These are phyloP conservation scores for Dissoconium aciculare DNA, from an alignment of 2,329 filamentous ascomycete species.

Conservation along the genomic window DNA sequence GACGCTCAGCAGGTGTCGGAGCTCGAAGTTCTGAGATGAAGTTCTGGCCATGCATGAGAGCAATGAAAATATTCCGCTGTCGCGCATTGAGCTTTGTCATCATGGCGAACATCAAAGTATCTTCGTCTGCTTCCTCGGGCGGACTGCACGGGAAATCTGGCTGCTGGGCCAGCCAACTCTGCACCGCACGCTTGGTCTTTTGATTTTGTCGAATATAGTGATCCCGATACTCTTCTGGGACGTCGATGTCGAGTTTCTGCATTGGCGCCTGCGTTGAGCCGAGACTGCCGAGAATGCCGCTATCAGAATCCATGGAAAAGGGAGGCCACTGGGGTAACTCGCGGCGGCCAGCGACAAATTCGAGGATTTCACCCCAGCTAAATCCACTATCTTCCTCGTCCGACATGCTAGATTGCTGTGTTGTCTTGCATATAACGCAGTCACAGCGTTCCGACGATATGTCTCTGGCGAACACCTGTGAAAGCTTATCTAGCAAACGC, in stretches of 20 bases:
- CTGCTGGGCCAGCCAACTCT: constrained; percentile 75
- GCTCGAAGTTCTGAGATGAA: constrained; percentile 41
- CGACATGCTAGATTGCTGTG: constrained; percentile 24
- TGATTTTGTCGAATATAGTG: constrained; percentile 85
- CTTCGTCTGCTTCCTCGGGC: constrained; percentile 82
- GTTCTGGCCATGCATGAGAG: constrained; percentile 50
- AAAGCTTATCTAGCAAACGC: constrained; percentile 72
- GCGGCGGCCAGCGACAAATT: constrained; percentile 76
- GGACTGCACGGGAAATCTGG: constrained; percentile 58
- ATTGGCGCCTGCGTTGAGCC: constrained; percentile 41
- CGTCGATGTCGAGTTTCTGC: constrained; percentile 81
- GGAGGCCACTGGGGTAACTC: constrained; percentile 83
- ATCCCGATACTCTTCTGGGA: constrained; percentile 82
- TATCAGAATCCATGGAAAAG: constrained; percentile 51
- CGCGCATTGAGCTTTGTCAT: constrained; percentile 67
- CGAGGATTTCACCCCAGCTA: constrained; percentile 90
- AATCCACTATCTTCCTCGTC: constrained; percentile 51
- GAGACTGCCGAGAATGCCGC: constrained; percentile 40
- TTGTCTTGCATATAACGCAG: constrained; percentile 65
- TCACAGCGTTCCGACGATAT: constrained; percentile 73
- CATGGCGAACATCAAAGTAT: constrained; percentile 86
- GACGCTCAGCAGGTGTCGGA: constrained; percentile 44
- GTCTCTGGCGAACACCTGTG: constrained; percentile 87
- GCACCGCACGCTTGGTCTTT: constrained; percentile 81
- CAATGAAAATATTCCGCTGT: constrained; percentile 68